These are phyloP conservation scores for Oenanthe javanica DNA, from an alignment of 140 eudicot genomes.

Conservation along the genomic window DNA sequence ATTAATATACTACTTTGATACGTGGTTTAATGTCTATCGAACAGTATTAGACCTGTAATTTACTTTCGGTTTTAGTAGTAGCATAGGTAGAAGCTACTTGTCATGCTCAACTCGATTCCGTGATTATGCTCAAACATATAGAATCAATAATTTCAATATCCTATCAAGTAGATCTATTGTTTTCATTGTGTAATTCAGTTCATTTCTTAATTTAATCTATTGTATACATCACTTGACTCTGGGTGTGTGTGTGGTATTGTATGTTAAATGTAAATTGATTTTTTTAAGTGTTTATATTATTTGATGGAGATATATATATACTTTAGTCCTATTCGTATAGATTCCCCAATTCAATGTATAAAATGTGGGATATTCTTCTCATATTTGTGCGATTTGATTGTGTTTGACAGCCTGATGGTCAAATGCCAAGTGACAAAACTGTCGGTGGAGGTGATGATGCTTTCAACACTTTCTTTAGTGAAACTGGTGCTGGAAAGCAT, in stretches of 20 bases:
- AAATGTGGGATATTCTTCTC: background rate
- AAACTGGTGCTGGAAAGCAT: conserved; percentile 24
- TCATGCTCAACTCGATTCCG: background rate
- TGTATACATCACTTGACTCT: background rate
- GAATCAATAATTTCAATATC: background rate
- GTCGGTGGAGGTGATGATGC: conserved; percentile 25
- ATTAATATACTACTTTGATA: background rate
- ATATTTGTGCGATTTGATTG: background rate
- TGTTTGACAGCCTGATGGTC: conserved; percentile 21
- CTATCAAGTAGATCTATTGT: background rate
- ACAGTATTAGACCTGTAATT: background rate
- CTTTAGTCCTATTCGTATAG: background rate
- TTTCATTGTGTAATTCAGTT: background rate
- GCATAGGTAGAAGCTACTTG: too few relatives aligned
- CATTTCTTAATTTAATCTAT: background rate
- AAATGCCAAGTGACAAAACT: conserved; percentile 24
- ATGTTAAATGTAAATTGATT: background rate
- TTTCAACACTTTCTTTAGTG: conserved; percentile 19
- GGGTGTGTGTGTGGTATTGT: background rate
- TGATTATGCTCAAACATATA: background rate
- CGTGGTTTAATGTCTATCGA: background rate
- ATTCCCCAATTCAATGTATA: too few relatives aligned
- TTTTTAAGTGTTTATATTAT: background rate
- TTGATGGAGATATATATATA: background rate
- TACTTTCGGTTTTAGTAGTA: too few relatives aligned